Base-by-base conservation (phyloP, 179 eudicot genomes). In the Nepenthes alata region DNA sequence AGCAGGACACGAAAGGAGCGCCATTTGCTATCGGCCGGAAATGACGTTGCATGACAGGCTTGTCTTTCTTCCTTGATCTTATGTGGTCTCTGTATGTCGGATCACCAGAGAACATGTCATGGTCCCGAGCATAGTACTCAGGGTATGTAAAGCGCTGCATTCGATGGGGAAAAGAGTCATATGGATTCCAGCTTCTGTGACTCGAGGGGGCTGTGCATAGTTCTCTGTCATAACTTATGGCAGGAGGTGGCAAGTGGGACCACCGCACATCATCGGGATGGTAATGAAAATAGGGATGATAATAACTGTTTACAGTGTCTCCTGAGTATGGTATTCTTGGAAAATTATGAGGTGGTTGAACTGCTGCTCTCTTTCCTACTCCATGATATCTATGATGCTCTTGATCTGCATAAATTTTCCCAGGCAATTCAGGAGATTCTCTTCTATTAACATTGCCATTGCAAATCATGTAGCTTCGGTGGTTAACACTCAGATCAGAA, bases 1-100 rank as follows among this genome's bases (percentile, higher is more conserved):
- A 73, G 74, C 97, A 91, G 48, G 78, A 58, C 44, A 91, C 60
- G 39, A 85, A 72, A 53, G 97, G 97, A 57, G 94, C 83, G 0
- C 84, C 97, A 35, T 90, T 84, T 61, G 84, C 78, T 52, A 81
- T 56, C 0, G 94, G 96, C 60, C 77, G 70, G 53, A 83, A 69
- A 54, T 79, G 79, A 58, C 70, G 70, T 77, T 74, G 89, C 45
- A 51, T 55, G 25, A 25, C 45, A 2, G 64, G 53, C 48, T 77
- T 75, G 39, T 60, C 58, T 59, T 80, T 80, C 74, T 76, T 84
- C 72, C 73, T 74, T 59, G 69, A 4, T 63, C 47, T 39, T 65
- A 63, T 55, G 47, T 64, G 63, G 61, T 79, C 67, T 58, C 15
- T 74, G 47, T 58, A 65, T 72, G 80, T 58, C 47, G 63, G 78